phyloP scores from a whole-genome alignment of 2,329 filamentous ascomycete species.

The Fusarium haematococcum region DNA sequence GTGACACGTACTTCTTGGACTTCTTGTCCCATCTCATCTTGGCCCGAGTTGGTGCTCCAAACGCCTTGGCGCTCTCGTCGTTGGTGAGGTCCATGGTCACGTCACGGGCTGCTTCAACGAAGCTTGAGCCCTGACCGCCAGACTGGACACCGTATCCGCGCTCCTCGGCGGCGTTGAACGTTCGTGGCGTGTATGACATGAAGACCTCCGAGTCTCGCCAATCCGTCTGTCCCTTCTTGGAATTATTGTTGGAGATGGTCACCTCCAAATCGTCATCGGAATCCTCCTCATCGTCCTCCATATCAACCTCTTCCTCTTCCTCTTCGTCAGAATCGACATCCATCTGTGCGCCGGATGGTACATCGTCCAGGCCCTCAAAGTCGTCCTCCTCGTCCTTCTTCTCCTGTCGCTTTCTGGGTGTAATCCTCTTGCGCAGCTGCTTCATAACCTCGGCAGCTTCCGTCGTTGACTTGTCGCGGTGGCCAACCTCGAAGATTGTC shows the following conservation, averaged over 20 bases:
- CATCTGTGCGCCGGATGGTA: slow-evolving; percentile 50
- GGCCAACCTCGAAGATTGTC: slow-evolving; percentile 95
- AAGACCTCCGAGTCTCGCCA: slow-evolving; percentile 91
- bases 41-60: slow-evolving; percentile 79
- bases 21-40: slow-evolving; percentile 98
- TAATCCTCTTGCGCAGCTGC: slow-evolving; percentile 76
- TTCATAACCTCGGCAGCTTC: slow-evolving; percentile 83
- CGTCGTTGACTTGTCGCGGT: slow-evolving; percentile 72
- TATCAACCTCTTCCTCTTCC: slow-evolving; percentile 50
- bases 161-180: slow-evolving; percentile 85
- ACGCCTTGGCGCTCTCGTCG: slow-evolving; percentile 84
- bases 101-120: slow-evolving; percentile 87
- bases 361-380: slow-evolving; percentile 47
- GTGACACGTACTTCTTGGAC: slow-evolving; percentile 91
- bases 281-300: slow-evolving; percentile 61
- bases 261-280: slow-evolving; percentile 76
- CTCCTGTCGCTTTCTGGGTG: slow-evolving; percentile 63
- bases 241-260: slow-evolving; percentile 72
- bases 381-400: slow-evolving; percentile 56
- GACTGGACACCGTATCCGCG: slow-evolving; percentile 94
- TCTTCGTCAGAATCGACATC: slow-evolving; percentile 42
- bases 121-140: slow-evolving; percentile 79
- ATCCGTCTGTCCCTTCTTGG: slow-evolving; percentile 67
- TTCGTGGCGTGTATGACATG: slow-evolving; percentile 94
- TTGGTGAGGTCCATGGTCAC: slow-evolving; percentile 93